Evolutionary conservation across 768 basidiomycete species (phyloP), one percentile per base, ranked within the genome.

Genomic region (Termitomyces sp.): DNA sequence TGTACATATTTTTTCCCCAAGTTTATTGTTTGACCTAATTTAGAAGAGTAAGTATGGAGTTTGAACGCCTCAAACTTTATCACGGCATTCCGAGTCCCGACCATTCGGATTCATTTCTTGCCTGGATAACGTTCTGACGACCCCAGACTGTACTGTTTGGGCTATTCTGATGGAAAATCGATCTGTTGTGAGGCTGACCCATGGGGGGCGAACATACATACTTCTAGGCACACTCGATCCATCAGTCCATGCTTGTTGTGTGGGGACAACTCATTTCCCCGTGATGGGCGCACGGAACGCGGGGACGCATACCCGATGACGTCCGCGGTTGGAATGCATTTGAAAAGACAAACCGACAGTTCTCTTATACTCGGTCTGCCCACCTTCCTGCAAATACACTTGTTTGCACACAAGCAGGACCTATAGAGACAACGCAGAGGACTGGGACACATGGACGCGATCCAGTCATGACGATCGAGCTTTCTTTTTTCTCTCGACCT

Each of bases 201-300:
- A 30, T 33, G 54, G 54, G 33, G 41, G 41, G 12, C 5, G 35
- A 9, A 43, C 54, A 50, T 28, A 55, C 52, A 50, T 28, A 55
- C 52, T 52, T 55, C 46, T 18, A 55, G 58, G 58, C 30, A 55
- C 58, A 53, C 35, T 38, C 32, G 41, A 43, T 43, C 41, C 41
- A 40, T 40, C 40, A 40, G 14, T 18, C 40, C 40, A 30, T 33
- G 18, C 53, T 54, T 41, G 26, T 30, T n/a, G 9, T 43, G n/a
- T 9, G 3, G 40, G 16, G 40, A 43, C 41, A 43, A n/a, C 9
- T 14, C 38, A 38, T 12, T 33, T 30, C 2, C 36, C 30, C 20
- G 41, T 44, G 53, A 32, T 41, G 9, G 43, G 53, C 53, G 32
- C 41, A 30, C 30, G 41, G 18, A 40, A 36, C 30, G 20, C 30